Percentiles rank a stretch among this genome's conserved stretches.
Evolutionary conservation across 106 monocot species (phyloP).

Genomic region (Dendrobium catenatum): DNA sequence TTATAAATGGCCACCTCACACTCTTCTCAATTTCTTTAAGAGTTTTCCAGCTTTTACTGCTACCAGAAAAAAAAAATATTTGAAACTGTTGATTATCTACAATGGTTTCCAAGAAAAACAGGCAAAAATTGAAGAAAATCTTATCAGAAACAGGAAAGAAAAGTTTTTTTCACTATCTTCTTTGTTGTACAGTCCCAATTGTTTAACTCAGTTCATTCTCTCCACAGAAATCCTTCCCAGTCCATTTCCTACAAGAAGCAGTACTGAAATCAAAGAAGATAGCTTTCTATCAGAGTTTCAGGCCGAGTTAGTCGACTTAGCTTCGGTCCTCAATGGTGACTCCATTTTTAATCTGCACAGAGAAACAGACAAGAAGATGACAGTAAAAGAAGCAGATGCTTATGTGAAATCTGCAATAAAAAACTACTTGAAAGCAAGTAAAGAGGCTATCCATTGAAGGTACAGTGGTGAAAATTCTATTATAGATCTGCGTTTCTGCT

Average conservation of each 20-base stretch:
- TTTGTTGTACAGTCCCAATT: background rate
- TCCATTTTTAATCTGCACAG: slow-evolving; percentile 20
- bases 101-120: too few relatives aligned
- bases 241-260: slow-evolving; percentile 18
- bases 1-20: too few relatives aligned
- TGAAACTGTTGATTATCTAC: too few relatives aligned
- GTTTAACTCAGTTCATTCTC: background rate
- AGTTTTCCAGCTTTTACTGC: too few relatives aligned
- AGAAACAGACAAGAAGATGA: slow-evolving; percentile 46
- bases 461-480: too few relatives aligned
- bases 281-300: slow-evolving; percentile 58
- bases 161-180: background rate
- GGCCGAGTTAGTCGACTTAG: slow-evolving; percentile 55
- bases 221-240: slow-evolving; percentile 49
- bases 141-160: too few relatives aligned
- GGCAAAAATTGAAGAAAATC: too few relatives aligned
- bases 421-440: slow-evolving; percentile 46
- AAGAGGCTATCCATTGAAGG: slow-evolving; percentile 25
- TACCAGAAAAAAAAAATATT: too few relatives aligned
- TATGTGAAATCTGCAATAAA: slow-evolving; percentile 43
- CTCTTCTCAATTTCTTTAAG: too few relatives aligned
- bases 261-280: slow-evolving; percentile 23
- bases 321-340: slow-evolving; percentile 42
- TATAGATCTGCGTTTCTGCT: too few relatives aligned
- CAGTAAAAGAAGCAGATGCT: slow-evolving; percentile 51